phyloP scores from a whole-genome alignment of 805 yeast genomes.

The Myxozyma vanderwaltii region DNA sequence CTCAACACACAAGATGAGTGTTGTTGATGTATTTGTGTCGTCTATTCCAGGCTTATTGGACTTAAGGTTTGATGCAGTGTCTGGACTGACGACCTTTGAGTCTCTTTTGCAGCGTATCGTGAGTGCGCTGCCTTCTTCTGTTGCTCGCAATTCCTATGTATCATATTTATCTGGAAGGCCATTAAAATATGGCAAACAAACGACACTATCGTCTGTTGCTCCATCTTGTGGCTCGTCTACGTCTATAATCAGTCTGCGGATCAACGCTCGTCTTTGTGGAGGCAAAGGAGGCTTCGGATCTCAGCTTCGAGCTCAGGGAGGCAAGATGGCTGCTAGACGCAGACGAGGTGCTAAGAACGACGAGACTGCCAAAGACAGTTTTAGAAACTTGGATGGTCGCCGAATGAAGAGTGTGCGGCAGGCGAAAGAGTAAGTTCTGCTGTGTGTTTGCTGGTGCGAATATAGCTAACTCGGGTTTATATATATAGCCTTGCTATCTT shows the following conservation, averaged over 20 bases:
- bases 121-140: constrained; percentile 3
- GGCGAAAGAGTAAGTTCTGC: constrained; percentile 44
- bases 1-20: not conserved
- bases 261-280: constrained; percentile 40
- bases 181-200: not conserved
- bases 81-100: not conserved
- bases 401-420: constrained; percentile 44
- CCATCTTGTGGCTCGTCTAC: not conserved
- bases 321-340: constrained; percentile 42
- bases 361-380: constrained; percentile 42
- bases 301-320: constrained; percentile 48
- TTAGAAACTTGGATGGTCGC: constrained; percentile 49
- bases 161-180: constrained; percentile 12
- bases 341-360: constrained; percentile 35
- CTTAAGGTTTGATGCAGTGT: not conserved
- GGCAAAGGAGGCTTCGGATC: constrained; percentile 59
- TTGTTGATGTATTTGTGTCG: constrained; percentile 8
- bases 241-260: not conserved
- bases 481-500: constrained; percentile 21
- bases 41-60: constrained; percentile 4
- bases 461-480: not conserved
- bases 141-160: constrained; percentile 9
- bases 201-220: not conserved
- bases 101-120: not conserved
- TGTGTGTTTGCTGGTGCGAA: not conserved